A percentile compares a stretch with the other conserved stretches of the same genome.
These are phyloP conservation scores for Monilinia fructigena DNA, from an alignment of 2,329 filamentous ascomycete genomes.

Conservation along the genomic window DNA sequence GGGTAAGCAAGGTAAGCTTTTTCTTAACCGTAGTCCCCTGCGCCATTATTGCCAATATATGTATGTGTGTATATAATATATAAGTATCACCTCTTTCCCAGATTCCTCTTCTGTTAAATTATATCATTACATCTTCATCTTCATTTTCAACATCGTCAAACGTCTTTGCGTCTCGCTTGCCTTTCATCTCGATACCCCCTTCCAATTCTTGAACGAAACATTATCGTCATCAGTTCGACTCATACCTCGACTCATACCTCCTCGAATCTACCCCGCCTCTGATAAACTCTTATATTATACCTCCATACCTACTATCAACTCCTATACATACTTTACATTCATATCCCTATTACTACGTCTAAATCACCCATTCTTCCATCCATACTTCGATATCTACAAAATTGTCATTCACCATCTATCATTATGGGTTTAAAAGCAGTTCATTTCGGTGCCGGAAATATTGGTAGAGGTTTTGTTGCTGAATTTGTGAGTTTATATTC, in stretches of 20 bases:
- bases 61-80: neutral
- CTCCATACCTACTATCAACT: neutral
- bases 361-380: neutral
- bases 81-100: neutral
- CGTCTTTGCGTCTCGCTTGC: neutral
- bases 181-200: neutral
- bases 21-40: neutral
- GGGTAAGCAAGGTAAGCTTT: neutral
- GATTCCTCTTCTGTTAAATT: neutral
- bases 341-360: no score
- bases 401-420: constrained; percentile 7
- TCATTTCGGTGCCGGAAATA: constrained; percentile 85
- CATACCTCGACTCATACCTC: neutral
- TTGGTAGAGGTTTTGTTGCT: constrained; percentile 52
- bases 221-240: neutral
- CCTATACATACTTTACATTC: neutral
- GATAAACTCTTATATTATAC: no score
- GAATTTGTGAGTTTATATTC: constrained; percentile 14
- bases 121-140: neutral
- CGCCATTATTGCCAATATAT: constrained; percentile 3
- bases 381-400: neutral
- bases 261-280: neutral
- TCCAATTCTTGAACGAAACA: no score
- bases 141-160: neutral
- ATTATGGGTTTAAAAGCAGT: constrained; percentile 62